phyloP scores from a whole-genome alignment of 2,329 filamentous ascomycete genomes.

The Cladosporium oxysporum region DNA sequence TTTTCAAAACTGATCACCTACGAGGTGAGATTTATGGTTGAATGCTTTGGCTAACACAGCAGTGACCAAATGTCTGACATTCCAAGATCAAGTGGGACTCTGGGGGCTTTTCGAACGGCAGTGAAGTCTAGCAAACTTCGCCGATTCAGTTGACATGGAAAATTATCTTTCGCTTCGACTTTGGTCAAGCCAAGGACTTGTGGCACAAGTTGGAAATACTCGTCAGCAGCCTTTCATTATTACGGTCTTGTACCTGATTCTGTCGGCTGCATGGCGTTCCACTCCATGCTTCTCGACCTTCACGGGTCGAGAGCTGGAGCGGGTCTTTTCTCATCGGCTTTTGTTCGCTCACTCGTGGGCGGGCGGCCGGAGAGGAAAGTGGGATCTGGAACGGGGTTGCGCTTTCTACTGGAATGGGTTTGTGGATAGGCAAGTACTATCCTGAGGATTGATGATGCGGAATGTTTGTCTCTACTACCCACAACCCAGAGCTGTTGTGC shows the following conservation, averaged over 20 bases:
- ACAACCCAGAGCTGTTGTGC: neutral
- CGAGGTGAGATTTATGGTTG: neutral
- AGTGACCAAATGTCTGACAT: neutral
- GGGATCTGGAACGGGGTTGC: neutral
- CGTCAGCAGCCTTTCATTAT: neutral
- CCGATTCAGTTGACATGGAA: neutral
- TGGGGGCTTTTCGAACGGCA: neutral
- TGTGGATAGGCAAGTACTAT: neutral
- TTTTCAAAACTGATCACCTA: neutral
- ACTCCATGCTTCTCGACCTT: neutral
- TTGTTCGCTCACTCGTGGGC: conserved; percentile 9
- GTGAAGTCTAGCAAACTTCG: neutral
- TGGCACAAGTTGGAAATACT: neutral
- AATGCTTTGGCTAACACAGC: neutral
- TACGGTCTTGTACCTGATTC: neutral
- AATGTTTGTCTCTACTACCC: too few species aligned
- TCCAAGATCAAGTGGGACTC: neutral
- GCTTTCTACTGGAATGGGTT: neutral
- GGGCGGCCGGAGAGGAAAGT: conserved; percentile 5
- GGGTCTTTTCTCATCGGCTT: conserved; percentile 16
- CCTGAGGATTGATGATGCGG: too few species aligned
- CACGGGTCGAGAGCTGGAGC: neutral
- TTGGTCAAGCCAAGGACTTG: neutral
- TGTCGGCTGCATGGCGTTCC: neutral
- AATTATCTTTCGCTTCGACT: neutral